Evolutionary conservation across 345 rosid species (phyloP).

Genomic region (Dipteronia dyeriana): DNA sequence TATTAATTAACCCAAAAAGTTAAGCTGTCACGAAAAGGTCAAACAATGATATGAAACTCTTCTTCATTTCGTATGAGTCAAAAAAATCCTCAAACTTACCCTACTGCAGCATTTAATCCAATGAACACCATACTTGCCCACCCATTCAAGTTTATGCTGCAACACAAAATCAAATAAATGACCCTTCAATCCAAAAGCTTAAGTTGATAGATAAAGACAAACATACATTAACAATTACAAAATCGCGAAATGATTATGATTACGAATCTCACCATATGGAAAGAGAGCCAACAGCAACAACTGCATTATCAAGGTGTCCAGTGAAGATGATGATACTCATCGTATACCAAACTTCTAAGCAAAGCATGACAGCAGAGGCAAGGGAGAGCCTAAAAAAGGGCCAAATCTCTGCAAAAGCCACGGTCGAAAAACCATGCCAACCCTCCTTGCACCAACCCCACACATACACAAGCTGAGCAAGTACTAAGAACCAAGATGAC

Average conservation of each 20-base stretch:
- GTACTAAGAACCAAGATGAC: conserved; percentile 43
- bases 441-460: conserved; percentile 62
- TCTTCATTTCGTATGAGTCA: not conserved
- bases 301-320: conserved; percentile 69
- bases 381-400: conserved; percentile 72
- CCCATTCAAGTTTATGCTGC: conserved; percentile 81
- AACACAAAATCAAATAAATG: not conserved
- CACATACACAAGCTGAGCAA: conserved; percentile 56
- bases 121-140: conserved; percentile 78
- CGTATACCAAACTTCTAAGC: conserved; percentile 86
- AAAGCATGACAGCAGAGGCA: conserved; percentile 85
- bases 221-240: too few relatives aligned
- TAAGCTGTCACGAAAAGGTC: too few relatives aligned
- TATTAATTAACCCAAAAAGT: too few relatives aligned
- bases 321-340: conserved; percentile 74
- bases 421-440: conserved; percentile 65
- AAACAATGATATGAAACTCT: too few relatives aligned
- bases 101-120: conserved; percentile 73
- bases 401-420: conserved; percentile 72
- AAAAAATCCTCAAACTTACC: conserved; percentile 33
- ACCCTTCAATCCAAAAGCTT: too few relatives aligned
- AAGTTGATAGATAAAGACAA: too few relatives aligned
- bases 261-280: conserved; percentile 61
- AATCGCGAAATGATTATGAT: not conserved
- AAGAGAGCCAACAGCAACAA: conserved; percentile 75